Evolutionary conservation across 257 asterid species (phyloP).

Genomic region (Penstemon davidsonii): DNA sequence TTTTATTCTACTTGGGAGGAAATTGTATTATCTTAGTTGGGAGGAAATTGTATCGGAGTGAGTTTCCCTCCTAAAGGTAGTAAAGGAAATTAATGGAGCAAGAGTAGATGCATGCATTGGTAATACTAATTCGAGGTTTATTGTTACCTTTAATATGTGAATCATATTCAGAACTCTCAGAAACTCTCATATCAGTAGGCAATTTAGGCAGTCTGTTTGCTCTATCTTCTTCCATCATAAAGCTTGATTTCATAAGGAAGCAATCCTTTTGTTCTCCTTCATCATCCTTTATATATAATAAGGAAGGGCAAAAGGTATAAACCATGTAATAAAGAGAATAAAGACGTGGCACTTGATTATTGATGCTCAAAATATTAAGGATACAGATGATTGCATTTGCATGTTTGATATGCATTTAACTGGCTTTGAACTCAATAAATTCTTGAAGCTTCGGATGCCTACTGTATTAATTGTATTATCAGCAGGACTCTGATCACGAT

Average conservation of each 20-base stretch:
- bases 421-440: constrained; percentile 43
- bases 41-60: constrained; percentile 20
- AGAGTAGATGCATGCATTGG: constrained; percentile 14
- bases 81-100: constrained; percentile 29
- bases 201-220: constrained; percentile 40
- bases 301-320: constrained; percentile 43
- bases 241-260: constrained; percentile 42
- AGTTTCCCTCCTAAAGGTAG: constrained; percentile 14
- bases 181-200: constrained; percentile 44
- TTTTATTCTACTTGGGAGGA: background rate
- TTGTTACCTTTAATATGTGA: constrained; percentile 54
- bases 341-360: constrained; percentile 19
- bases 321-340: constrained; percentile 12
- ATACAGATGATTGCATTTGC: constrained; percentile 51
- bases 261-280: constrained; percentile 38
- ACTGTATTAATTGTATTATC: constrained; percentile 33
- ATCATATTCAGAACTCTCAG: constrained; percentile 55
- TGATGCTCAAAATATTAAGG: constrained; percentile 42
- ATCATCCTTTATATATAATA: constrained; percentile 44
- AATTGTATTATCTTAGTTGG: constrained; percentile 13
- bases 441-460: constrained; percentile 51
- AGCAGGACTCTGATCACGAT: constrained; percentile 38
- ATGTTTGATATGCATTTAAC: constrained; percentile 39
- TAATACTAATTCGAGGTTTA: constrained; percentile 24
- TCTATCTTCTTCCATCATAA: constrained; percentile 44